Evolutionary conservation across 768 basidiomycete species (phyloP).

Genomic region (Rhodosporidiobolus odoratus): DNA sequence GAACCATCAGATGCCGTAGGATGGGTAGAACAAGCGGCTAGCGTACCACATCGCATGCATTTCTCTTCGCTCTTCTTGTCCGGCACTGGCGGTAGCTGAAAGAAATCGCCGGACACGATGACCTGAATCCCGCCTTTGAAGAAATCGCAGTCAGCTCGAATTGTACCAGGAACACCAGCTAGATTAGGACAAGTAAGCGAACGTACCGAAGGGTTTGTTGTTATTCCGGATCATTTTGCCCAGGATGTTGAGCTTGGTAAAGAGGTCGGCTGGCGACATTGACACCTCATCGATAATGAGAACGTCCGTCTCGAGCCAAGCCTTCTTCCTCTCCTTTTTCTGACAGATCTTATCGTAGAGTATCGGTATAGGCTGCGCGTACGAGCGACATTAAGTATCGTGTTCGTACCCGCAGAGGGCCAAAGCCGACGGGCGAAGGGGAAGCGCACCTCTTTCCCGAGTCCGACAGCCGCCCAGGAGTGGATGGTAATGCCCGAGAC

Average conservation of each 20-base stretch:
- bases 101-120: slow-evolving; percentile 50
- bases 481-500: slow-evolving; percentile 93
- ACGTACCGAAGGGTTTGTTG: slow-evolving; percentile 45
- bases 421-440: neutral
- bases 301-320: slow-evolving; percentile 41
- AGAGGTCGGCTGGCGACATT: slow-evolving; percentile 46
- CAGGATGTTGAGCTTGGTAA: slow-evolving; percentile 47
- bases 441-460: slow-evolving; percentile 58
- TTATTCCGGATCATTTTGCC: slow-evolving; percentile 43
- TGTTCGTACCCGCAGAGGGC: neutral
- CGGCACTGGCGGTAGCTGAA: slow-evolving; percentile 49
- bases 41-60: slow-evolving; percentile 26
- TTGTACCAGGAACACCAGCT: neutral
- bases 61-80: slow-evolving; percentile 20
- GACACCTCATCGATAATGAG: slow-evolving; percentile 45
- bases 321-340: slow-evolving; percentile 22
- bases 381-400: too few relatives aligned
- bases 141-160: neutral
- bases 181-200: neutral
- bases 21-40: too few relatives aligned
- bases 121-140: slow-evolving; percentile 31
- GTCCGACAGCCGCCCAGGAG: slow-evolving; percentile 84
- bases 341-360: slow-evolving; percentile 17
- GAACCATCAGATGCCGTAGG: too few relatives aligned
- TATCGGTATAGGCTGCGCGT: neutral